Evolutionary conservation across 257 asterid species (phyloP).

Genomic region (Misopates orontium): DNA sequence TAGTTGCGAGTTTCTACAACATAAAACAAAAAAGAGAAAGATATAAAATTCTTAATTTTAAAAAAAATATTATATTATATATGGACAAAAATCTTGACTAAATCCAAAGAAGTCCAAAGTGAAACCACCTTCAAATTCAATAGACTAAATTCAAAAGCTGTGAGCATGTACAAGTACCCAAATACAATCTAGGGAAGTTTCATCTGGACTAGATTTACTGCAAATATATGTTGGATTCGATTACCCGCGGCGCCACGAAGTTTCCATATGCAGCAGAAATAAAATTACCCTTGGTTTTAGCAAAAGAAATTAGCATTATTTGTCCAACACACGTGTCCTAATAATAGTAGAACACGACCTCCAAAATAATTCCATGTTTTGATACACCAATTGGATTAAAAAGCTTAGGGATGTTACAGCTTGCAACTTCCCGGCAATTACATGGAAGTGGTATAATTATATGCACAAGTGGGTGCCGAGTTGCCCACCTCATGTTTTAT

Average conservation of each 20-base stretch:
- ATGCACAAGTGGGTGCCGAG: not conserved
- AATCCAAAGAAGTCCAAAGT: no score
- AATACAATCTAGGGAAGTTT: not conserved
- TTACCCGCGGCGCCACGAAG: constrained; percentile 1
- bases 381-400: not conserved
- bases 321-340: not conserved
- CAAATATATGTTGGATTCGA: not conserved
- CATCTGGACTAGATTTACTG: not conserved
- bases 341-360: not conserved
- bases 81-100: no score
- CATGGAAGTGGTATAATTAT: not conserved
- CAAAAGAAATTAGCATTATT: not conserved
- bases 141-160: no score
- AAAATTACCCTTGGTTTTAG: not conserved
- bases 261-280: no score
- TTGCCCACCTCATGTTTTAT: not conserved
- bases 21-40: no score
- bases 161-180: no score
- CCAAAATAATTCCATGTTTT: not conserved
- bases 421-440: not conserved
- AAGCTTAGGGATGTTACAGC: not conserved
- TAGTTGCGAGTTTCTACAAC: no score
- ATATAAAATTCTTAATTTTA: no score
- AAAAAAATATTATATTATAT: no score
- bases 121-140: no score